Conservation (phyloP, 75 land plant genomes). For the Pinus taeda region DNA sequence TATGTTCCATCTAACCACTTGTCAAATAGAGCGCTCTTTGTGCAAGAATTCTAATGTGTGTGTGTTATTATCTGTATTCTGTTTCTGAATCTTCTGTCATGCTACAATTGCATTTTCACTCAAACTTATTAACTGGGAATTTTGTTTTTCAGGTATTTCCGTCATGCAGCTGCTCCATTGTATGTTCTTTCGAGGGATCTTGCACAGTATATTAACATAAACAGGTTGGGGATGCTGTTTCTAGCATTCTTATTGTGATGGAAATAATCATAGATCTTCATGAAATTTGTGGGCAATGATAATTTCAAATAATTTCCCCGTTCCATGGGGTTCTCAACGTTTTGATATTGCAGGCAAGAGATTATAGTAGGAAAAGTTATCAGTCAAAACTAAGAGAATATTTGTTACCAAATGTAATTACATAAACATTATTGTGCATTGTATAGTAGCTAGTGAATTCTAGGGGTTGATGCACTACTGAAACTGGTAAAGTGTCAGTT, state of each 20-base stretch:
- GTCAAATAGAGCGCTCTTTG: too few relatives aligned
- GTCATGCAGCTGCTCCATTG: constrained; percentile 80
- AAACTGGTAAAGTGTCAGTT: not conserved
- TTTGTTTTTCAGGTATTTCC: constrained; percentile 61
- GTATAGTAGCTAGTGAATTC: not conserved
- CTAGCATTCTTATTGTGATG: not conserved
- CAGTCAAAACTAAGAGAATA: not conserved
- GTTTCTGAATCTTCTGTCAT: too few relatives aligned
- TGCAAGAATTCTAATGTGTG: too few relatives aligned
- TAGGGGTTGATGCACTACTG: constrained; percentile 8
- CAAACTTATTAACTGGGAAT: too few relatives aligned
- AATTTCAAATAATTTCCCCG: not conserved
- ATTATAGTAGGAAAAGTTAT: not conserved
- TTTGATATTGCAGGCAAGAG: too few relatives aligned
- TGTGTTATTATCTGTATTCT: too few relatives aligned
- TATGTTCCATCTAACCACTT: too few relatives aligned
- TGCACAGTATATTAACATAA: constrained; percentile 73
- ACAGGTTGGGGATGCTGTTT: constrained; percentile 53
- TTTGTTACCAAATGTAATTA: too few relatives aligned
- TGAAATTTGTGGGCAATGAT: not conserved
- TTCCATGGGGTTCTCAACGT: too few relatives aligned
- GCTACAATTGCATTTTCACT: too few relatives aligned
- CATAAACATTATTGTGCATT: too few relatives aligned
- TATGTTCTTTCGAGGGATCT: constrained; percentile 69
- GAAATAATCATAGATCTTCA: not conserved